Evolutionary conservation across 2,329 filamentous ascomycete species (phyloP), one percentile per base, ranked within the genome.

Genomic region (Stachybotrys echinatus): DNA sequence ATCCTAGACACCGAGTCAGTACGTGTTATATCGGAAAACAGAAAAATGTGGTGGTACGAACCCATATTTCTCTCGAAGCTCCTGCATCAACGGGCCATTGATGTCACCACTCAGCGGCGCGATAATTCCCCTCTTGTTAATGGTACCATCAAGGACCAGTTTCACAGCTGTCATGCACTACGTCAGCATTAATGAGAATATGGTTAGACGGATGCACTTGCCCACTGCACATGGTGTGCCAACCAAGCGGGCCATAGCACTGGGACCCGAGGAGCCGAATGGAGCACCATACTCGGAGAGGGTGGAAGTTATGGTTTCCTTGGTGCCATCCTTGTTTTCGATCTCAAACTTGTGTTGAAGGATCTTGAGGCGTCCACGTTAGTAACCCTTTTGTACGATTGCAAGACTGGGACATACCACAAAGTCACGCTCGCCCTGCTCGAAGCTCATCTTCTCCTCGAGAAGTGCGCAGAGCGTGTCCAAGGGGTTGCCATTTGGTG

Each of bases 361-460:
- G 50, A 51, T 40, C 44, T 54, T n/a, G 44, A 88, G 82, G 56
- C 56, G 55, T 6, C 45, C 51, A 31, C 23, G 10, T 8, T 40
- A 27, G 3, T 8, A 23, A 31, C 12, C 27, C 27, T 31, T 6
- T 12, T 31, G 27, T 31, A 31, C 7, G 27, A 31, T 31, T 31
- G 12, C 27, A 31, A 31, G 27, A 31, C 12, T 12, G 12, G 12
- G 27, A 31, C 27, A 31, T 31, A 31, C 27, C 27, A 94, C 88
- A 57, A 95, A 75, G 69, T 95, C 91, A 52, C 91, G 85, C 81
- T 96, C 90, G 53, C 80, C 86, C 60, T 87, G 76, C 64, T 82
- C 87, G 69, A 86, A 96, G 70, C 88, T 81, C 89, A 95, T 95
- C 83, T 95, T 95, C 77, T 88, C 74, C 77, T 95, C 90, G 23